These are phyloP conservation scores for Cardamine chenopodiifolia DNA, from an alignment of 345 rosid genomes.

Conservation along the genomic window DNA sequence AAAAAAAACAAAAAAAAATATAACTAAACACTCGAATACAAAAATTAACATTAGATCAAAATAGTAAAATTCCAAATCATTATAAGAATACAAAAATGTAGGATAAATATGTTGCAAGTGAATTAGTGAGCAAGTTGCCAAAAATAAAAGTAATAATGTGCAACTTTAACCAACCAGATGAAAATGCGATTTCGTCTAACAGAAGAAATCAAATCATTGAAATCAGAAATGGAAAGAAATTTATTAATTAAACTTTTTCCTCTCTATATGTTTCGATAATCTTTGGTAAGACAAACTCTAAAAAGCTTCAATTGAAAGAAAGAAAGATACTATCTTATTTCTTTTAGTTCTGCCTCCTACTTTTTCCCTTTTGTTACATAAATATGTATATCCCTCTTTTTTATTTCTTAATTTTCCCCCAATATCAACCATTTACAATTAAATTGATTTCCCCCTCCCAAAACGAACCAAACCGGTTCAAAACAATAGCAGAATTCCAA, in stretches of 20 bases:
- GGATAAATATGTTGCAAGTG: background rate
- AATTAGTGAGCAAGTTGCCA: constrained; percentile 23
- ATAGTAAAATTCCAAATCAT: background rate
- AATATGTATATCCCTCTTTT: background rate
- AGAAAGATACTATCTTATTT: constrained; percentile 26
- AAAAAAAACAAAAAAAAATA: background rate
- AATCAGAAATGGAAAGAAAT: constrained; percentile 21
- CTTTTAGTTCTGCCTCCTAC: constrained; percentile 30
- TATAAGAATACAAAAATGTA: background rate
- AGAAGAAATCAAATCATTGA: background rate
- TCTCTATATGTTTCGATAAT: constrained; percentile 15
- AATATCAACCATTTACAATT: constrained; percentile 40
- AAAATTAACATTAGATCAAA: background rate
- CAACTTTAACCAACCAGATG: constrained; percentile 25
- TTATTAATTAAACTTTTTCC: background rate
- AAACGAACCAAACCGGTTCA: constrained; percentile 42
- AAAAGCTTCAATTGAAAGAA: constrained; percentile 7
- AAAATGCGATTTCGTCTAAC: constrained; percentile 33
- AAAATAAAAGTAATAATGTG: constrained; percentile 9
- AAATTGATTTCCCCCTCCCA: constrained; percentile 20
- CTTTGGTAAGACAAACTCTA: constrained; percentile 21
- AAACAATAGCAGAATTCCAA: constrained; percentile 36
- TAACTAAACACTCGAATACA: background rate
- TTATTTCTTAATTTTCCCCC: constrained; percentile 28
- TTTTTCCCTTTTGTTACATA: constrained; percentile 34